Percentiles rank a stretch among this genome's conserved stretches.
Evolutionary conservation across 352 stramenopile species (phyloP).

Genomic region (Blastocystis sp.): DNA sequence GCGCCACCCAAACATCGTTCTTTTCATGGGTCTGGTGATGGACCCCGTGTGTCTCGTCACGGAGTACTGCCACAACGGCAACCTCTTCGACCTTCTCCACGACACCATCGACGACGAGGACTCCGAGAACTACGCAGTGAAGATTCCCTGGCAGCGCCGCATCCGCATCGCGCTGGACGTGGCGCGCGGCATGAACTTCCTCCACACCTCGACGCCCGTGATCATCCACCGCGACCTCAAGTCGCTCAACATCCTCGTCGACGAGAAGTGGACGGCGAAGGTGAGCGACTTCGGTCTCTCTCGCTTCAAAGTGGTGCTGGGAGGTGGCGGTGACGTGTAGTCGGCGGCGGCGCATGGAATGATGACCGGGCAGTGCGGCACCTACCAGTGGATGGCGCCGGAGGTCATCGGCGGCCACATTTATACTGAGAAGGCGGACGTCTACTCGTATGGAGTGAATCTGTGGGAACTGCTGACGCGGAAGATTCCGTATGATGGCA

Average conservation of each 20-base stretch:
- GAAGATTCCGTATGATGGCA: slow-evolving; percentile 59
- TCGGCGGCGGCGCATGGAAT: slow-evolving; percentile 15
- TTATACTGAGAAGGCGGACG: slow-evolving; percentile 74
- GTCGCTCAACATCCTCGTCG: slow-evolving; percentile 74
- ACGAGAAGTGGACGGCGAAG: slow-evolving; percentile 75
- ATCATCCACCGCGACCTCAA: slow-evolving; percentile 79
- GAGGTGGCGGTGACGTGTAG: not conserved
- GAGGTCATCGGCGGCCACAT: slow-evolving; percentile 75
- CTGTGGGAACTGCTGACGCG: slow-evolving; percentile 60
- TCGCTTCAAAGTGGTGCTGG: slow-evolving; percentile 30
- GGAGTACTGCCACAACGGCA: slow-evolving; percentile 55
- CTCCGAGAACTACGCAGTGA: slow-evolving; percentile 62
- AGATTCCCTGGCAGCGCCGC: slow-evolving; percentile 74
- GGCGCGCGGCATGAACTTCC: slow-evolving; percentile 75
- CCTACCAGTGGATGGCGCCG: slow-evolving; percentile 76
- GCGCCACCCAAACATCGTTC: slow-evolving; percentile 62
- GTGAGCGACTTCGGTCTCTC: slow-evolving; percentile 73
- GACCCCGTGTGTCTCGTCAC: slow-evolving; percentile 66
- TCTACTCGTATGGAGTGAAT: slow-evolving; percentile 62
- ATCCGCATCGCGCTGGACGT: slow-evolving; percentile 75
- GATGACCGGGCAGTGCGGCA: slow-evolving; percentile 64
- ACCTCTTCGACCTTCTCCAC: slow-evolving; percentile 44
- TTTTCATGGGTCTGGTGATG: slow-evolving; percentile 80
- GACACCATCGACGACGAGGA: slow-evolving; percentile 43
- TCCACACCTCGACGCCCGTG: slow-evolving; percentile 73